These are phyloP conservation scores for Chamaenerion angustifolium DNA, from an alignment of 345 rosid genomes.

Conservation along the genomic window DNA sequence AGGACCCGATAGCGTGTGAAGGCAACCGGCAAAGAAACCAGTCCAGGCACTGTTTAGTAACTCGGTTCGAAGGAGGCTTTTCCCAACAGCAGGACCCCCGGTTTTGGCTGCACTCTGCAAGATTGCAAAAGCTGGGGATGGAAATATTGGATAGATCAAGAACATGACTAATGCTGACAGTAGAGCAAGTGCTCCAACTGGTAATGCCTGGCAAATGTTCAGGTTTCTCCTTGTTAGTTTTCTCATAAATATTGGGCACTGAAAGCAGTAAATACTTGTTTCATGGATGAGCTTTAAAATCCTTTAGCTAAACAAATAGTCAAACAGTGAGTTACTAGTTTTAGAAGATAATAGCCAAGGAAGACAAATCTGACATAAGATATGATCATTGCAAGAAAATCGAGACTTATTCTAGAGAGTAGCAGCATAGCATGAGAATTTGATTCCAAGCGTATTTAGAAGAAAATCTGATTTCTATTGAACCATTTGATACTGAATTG, in stretches of 20 bases:
- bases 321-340: too few species aligned
- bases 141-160: slow-evolving; percentile 52
- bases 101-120: slow-evolving; percentile 51
- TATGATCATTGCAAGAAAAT: neutral
- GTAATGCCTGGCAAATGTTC: slow-evolving; percentile 25
- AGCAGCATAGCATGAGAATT: too few species aligned
- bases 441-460: too few species aligned
- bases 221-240: neutral
- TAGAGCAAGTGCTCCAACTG: slow-evolving; percentile 30
- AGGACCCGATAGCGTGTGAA: slow-evolving; percentile 91
- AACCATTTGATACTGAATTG: neutral
- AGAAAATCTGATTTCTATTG: neutral
- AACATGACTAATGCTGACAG: slow-evolving; percentile 44
- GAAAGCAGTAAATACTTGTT: neutral
- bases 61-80: slow-evolving; percentile 36
- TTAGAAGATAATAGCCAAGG: too few species aligned
- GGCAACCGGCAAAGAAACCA: slow-evolving; percentile 91
- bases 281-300: neutral
- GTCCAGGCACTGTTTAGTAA: slow-evolving; percentile 84
- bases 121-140: slow-evolving; percentile 76
- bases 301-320: neutral
- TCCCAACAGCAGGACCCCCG: slow-evolving; percentile 30
- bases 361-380: too few species aligned
- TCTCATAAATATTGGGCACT: neutral
- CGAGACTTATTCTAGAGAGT: neutral